phyloP scores from a whole-genome alignment of 345 rosid species.

The Turnera subulata region DNA sequence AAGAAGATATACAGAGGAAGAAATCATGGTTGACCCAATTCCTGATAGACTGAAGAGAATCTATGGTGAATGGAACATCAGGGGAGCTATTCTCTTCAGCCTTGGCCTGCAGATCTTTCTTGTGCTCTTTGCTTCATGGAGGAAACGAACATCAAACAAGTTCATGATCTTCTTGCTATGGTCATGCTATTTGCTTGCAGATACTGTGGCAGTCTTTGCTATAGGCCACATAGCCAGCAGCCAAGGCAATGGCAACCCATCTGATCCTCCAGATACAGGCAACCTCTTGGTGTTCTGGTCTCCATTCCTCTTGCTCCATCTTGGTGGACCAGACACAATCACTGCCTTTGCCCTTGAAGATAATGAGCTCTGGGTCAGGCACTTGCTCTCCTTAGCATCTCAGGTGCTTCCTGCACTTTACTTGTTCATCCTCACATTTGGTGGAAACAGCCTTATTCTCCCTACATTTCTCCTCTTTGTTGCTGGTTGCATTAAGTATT shows the following conservation, averaged over 20 bases:
- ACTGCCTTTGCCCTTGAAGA: conserved; percentile 5
- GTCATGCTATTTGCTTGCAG: conserved; percentile 58
- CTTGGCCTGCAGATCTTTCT: conserved; percentile 50
- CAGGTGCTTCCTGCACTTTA: background rate
- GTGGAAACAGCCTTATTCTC: background rate
- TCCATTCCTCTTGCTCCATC: conserved; percentile 1
- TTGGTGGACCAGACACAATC: conserved; percentile 12
- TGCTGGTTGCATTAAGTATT: conserved; percentile 54
- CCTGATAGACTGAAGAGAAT: conserved; percentile 22
- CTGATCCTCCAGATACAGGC: conserved; percentile 10
- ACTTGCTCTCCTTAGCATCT: background rate
- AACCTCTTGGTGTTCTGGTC: conserved; percentile 57
- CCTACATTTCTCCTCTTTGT: conserved; percentile 38
- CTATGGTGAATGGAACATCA: conserved; percentile 57
- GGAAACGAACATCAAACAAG: conserved; percentile 42
- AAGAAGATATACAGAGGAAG: too few relatives aligned
- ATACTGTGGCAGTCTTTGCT: conserved; percentile 51
- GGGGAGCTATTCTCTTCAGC: conserved; percentile 52
- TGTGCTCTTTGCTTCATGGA: conserved; percentile 41
- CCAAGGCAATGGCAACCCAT: background rate
- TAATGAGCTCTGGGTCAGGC: conserved; percentile 3
- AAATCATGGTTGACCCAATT: conserved; percentile 36
- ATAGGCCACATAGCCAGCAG: conserved; percentile 54
- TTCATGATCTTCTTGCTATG: conserved; percentile 38
- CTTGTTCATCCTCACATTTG: background rate